Conservation (phyloP, 192 early-diverging fungal species). For the Backusella australiensis region DNA sequence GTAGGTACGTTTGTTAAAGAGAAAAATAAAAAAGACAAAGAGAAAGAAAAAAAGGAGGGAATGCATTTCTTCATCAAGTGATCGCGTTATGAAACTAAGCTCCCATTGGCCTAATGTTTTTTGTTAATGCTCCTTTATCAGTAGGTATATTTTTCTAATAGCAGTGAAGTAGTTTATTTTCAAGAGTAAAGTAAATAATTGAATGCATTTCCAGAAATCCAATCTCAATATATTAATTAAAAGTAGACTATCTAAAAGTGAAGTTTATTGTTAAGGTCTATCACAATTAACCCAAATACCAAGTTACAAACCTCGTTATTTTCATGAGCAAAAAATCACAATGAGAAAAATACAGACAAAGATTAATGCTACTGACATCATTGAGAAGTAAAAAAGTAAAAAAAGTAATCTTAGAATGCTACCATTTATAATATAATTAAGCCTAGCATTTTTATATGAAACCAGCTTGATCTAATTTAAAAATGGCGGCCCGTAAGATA, state of each 20-base stretch:
- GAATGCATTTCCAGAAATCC: neutral
- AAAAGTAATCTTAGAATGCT: neutral
- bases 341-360: neutral
- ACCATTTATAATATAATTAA: neutral
- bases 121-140: neutral
- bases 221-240: too few relatives aligned
- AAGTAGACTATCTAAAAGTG: too few relatives aligned
- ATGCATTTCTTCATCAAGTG: neutral
- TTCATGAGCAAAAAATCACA: neutral
- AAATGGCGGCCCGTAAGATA: neutral
- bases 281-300: neutral
- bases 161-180: neutral
- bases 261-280: neutral
- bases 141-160: neutral
- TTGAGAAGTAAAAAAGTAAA: neutral
- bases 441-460: neutral
- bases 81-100: neutral
- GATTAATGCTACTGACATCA: neutral
- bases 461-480: neutral
- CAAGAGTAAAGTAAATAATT: neutral
- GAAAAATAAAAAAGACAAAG: neutral
- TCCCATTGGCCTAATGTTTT: neutral
- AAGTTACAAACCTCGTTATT: neutral
- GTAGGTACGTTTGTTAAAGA: neutral
- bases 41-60: neutral